Percentiles rank a stretch among this genome's conserved stretches.
Conservation (phyloP, 106 monocot genomes). For the Allium sativum region DNA sequence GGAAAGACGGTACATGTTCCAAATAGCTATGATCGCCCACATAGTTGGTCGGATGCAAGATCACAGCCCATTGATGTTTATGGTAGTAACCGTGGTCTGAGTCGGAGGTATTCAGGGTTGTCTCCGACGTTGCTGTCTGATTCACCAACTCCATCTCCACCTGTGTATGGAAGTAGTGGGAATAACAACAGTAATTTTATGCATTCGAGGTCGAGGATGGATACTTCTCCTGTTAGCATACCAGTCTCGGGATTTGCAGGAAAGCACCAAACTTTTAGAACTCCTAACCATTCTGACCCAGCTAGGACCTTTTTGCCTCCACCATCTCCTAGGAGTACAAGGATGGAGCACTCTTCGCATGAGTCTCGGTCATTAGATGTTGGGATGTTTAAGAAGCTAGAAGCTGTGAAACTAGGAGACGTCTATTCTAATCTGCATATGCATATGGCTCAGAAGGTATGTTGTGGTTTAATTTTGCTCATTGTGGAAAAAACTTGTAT, state of each 20-base stretch:
- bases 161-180: constrained; percentile 23
- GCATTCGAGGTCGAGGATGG: constrained; percentile 31
- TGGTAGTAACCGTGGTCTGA: constrained; percentile 8
- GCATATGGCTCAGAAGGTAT: constrained; percentile 57
- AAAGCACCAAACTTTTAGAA: constrained; percentile 19
- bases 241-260: constrained; percentile 23
- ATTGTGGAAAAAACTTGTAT: too few relatives aligned
- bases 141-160: constrained; percentile 82
- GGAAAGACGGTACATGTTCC: neutral
- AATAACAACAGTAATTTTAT: constrained; percentile 9
- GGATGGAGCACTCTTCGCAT: constrained; percentile 24
- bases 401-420: constrained; percentile 46
- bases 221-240: constrained; percentile 75
- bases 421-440: constrained; percentile 24
- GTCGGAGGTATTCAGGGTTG: constrained; percentile 6
- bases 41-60: constrained; percentile 51
- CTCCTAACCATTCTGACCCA: constrained; percentile 54
- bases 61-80: constrained; percentile 13
- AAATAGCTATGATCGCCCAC: constrained; percentile 34
- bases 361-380: constrained; percentile 47
- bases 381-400: constrained; percentile 44
- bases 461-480: neutral
- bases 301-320: constrained; percentile 56
- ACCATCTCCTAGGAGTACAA: constrained; percentile 46
- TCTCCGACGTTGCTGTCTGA: constrained; percentile 55